These are phyloP conservation scores for Henckelia pumila DNA, from an alignment of 257 asterid genomes.

Conservation along the genomic window DNA sequence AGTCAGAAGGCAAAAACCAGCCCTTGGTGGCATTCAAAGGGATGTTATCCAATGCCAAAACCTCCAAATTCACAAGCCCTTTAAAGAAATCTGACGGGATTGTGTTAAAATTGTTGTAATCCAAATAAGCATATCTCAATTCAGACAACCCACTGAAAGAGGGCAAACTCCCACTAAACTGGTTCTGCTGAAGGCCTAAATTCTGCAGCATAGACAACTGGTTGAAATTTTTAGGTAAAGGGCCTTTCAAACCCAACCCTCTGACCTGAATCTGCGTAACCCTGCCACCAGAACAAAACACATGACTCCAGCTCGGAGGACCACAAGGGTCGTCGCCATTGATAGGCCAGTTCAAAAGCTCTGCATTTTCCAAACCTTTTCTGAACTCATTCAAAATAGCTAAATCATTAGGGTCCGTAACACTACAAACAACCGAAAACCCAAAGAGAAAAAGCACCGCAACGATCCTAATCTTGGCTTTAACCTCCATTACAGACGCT, in stretches of 20 bases:
- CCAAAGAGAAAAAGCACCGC: conserved; percentile 31
- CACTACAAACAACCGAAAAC: conserved; percentile 32
- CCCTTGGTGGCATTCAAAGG: conserved; percentile 72
- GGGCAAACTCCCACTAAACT: conserved; percentile 68
- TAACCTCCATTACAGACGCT: conserved; percentile 42
- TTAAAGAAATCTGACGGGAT: conserved; percentile 77
- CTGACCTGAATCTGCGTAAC: conserved; percentile 85
- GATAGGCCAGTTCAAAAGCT: conserved; percentile 72
- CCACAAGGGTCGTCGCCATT: conserved; percentile 79
- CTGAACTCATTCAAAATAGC: conserved; percentile 56
- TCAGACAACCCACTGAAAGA: conserved; percentile 66
- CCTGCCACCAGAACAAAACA: conserved; percentile 49
- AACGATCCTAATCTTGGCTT: conserved; percentile 25
- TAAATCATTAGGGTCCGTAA: conserved; percentile 67
- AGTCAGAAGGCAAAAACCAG: conserved; percentile 64
- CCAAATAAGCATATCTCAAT: conserved; percentile 69
- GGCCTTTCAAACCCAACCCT: conserved; percentile 70
- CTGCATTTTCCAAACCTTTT: conserved; percentile 61
- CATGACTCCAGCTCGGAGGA: conserved; percentile 72
- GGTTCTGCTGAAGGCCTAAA: conserved; percentile 70
- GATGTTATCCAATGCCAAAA: conserved; percentile 64
- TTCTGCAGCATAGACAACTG: conserved; percentile 51
- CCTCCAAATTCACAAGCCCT: conserved; percentile 76
- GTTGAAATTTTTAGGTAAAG: conserved; percentile 66
- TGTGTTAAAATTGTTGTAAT: conserved; percentile 63